Base-by-base conservation (phyloP, 2,329 filamentous ascomycete genomes). In the Orbilia quercus region DNA sequence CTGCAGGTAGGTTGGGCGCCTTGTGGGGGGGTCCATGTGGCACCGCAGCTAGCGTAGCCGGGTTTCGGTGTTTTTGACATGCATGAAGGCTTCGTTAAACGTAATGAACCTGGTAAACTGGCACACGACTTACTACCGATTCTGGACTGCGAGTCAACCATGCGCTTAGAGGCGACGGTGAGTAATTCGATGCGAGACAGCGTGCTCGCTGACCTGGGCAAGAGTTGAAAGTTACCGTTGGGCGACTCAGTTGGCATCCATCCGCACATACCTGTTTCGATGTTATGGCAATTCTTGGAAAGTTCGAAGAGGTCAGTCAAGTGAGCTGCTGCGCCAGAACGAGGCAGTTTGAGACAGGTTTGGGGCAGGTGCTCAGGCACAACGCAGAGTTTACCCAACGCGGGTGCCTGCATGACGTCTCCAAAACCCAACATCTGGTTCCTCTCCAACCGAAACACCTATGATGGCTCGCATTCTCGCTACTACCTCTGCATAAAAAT, bases 121-220 rank as follows among this genome's bases (percentile, higher is more conserved):
- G 58, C 66, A 64, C 66, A 71, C 66, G 66, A 71, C 66, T 63
- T 42, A 28, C 34, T 28, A 28, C 34, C 47, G 47, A 58, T 42
- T 63, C 50, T 23, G 31, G 53, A 44, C 14, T 40, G 63, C 16
- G 16, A 31, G 54, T 9, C 6, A 18, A 16, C 34, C 7, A 36
- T 55, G 53, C 53, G 47, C 45, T 42, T 72, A 50, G 51, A 65
- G 45, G 67, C 67, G 67, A 72, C 67, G 67, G 67, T 31, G 45
- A 72, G 53, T 60, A 72, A 64, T 58, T 72, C 51, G 55, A 59
- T 72, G 67, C 59, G 67, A 72, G 67, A 72, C 59, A 65, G 45
- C n/a, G 38, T 28, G n/a, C 22, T 38, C 34, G 45, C 58, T 54
- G 50, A 12, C 9, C 23, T 50, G 38, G 57, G 50, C 20, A 55